Evolutionary conservation across 139 green algal genomes (phyloP).

Genomic region (Asterochloris sp.): DNA sequence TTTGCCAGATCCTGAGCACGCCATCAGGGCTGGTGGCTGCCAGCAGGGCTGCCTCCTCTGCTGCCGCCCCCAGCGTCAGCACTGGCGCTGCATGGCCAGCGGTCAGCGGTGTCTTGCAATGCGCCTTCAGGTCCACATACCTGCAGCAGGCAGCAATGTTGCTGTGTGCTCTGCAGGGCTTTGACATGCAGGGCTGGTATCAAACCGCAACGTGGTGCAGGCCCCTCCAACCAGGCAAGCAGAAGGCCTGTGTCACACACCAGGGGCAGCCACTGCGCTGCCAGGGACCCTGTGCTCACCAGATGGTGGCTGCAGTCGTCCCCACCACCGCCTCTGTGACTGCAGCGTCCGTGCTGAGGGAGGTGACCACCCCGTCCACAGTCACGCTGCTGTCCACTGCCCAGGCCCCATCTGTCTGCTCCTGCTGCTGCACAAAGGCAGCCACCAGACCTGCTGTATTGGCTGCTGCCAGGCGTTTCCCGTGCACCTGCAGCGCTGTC

Average conservation of each 20-base stretch:
- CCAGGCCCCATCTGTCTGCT: neutral
- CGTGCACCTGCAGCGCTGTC: neutral
- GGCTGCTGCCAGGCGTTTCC: neutral
- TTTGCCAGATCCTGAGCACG: constrained; percentile 38
- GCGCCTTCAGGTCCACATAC: constrained; percentile 23
- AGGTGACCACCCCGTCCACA: neutral
- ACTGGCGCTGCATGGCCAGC: constrained; percentile 16
- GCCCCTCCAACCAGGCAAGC: too few species aligned
- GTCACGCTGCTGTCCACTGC: neutral
- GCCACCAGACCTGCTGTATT: neutral
- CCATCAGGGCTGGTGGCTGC: constrained; percentile 35
- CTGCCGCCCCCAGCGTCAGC: constrained; percentile 4
- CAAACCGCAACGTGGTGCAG: too few species aligned
- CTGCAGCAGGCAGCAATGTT: neutral
- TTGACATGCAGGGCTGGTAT: too few species aligned
- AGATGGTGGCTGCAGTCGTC: neutral
- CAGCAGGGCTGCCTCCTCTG: constrained; percentile 13
- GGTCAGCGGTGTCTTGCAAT: too few species aligned
- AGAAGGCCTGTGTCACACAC: neutral
- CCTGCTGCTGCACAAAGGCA: constrained; percentile 14
- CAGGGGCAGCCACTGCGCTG: neutral
- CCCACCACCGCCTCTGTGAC: neutral
- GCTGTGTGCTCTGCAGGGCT: too few species aligned
- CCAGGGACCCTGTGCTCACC: neutral
- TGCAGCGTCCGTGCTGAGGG: neutral